Percentiles rank a stretch among this genome's conserved stretches.
phyloP scores from a whole-genome alignment of 441 rosid species.

The Metrosideros polymorpha region DNA sequence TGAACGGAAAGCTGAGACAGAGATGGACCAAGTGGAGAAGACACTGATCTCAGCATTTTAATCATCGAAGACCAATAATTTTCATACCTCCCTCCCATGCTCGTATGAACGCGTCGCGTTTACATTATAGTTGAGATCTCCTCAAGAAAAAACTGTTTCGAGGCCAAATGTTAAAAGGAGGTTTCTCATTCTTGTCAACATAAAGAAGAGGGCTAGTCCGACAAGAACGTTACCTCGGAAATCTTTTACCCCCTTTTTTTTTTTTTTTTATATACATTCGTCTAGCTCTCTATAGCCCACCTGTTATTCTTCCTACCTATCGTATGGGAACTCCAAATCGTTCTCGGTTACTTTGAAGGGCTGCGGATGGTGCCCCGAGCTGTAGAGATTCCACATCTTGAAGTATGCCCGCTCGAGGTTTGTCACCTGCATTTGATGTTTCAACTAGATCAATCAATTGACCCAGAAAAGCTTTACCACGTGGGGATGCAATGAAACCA shows the following conservation, averaged over 20 bases:
- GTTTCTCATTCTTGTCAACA: background rate
- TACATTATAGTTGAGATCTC: background rate
- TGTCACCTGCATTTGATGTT: slow-evolving; percentile 45
- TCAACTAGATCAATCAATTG: background rate
- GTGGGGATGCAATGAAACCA: background rate
- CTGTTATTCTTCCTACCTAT: slow-evolving; percentile 34
- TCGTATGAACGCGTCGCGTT: background rate
- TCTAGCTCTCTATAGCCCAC: background rate
- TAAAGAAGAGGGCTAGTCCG: background rate
- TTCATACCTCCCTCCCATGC: background rate
- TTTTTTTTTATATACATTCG: slow-evolving; percentile 44
- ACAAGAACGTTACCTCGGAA: background rate
- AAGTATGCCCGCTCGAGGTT: slow-evolving; percentile 88
- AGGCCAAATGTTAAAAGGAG: background rate
- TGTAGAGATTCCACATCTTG: slow-evolving; percentile 91
- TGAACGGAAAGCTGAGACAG: background rate
- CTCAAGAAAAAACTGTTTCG: background rate
- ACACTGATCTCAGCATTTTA: background rate
- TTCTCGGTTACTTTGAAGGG: slow-evolving; percentile 79
- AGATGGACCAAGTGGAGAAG: background rate
- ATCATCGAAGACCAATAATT: background rate
- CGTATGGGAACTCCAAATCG: slow-evolving; percentile 68
- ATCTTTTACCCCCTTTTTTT: slow-evolving; percentile 13
- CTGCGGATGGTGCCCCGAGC: slow-evolving; percentile 65
- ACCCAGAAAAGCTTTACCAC: background rate